Evolutionary conservation across 1,284 basidiomycete genomes (phyloP).

Genomic region (Ganoderma boninense): DNA sequence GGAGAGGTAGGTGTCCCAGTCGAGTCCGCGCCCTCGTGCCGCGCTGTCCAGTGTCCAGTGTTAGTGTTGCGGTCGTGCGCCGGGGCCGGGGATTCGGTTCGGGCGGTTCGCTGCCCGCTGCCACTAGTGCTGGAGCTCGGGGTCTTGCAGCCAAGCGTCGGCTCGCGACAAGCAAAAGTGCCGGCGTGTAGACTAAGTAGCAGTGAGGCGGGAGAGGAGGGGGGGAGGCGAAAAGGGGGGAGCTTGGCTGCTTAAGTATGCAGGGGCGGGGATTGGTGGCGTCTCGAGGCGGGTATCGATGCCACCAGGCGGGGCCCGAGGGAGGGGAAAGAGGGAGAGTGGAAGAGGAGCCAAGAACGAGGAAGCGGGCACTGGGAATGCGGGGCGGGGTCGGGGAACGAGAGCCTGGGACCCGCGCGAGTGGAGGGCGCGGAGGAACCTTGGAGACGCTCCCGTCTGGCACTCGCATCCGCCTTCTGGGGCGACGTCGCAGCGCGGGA

Average conservation of each 20-base stretch:
- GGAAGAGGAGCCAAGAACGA: neutral
- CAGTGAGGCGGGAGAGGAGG: neutral
- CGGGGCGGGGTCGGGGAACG: neutral
- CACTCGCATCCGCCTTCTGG: neutral
- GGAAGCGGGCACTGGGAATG: neutral
- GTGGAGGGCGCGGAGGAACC: neutral
- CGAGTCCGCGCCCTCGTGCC: no score
- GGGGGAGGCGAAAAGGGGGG: neutral
- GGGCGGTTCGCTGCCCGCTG: neutral
- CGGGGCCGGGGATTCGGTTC: conserved; percentile 1
- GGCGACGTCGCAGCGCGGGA: neutral
- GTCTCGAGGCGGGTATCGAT: neutral
- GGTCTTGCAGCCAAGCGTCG: neutral
- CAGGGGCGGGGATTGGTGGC: neutral
- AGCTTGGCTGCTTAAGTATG: neutral
- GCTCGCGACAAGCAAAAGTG: neutral
- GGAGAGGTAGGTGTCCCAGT: no score
- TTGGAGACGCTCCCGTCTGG: neutral
- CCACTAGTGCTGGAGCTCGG: neutral
- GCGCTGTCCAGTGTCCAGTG: no score
- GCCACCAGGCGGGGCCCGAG: neutral
- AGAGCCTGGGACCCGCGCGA: neutral
- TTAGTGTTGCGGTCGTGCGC: neutral
- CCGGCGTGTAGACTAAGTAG: no score
- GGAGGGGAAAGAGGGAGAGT: neutral